A percentile compares a stretch with the other conserved stretches of the same genome.
phyloP scores from a whole-genome alignment of 352 stramenopile genomes.

The Phytopythium litorale region DNA sequence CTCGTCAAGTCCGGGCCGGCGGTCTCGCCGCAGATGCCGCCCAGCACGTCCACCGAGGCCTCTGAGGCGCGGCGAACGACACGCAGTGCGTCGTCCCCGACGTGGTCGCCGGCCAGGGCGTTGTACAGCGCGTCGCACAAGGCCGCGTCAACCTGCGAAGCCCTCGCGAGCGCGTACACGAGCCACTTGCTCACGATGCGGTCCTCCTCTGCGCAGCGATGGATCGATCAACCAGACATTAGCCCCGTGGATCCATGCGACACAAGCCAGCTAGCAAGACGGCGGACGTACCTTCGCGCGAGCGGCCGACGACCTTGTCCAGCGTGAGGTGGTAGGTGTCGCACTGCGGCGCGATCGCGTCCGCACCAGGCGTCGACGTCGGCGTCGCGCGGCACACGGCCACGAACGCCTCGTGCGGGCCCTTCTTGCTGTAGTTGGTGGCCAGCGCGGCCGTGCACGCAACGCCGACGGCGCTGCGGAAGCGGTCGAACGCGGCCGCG shows the following conservation, averaged over 20 bases:
- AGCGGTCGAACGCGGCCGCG: constrained; percentile 26
- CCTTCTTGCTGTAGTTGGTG: constrained; percentile 57
- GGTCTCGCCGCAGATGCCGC: constrained; percentile 20
- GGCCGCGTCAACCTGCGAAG: constrained; percentile 28
- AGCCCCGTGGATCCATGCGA: neutral
- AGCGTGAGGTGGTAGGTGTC: constrained; percentile 62
- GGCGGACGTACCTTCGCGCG: constrained; percentile 20
- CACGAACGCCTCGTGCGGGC: constrained; percentile 65
- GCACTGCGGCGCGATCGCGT: constrained; percentile 22
- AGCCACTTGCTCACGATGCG: constrained; percentile 63
- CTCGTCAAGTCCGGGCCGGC: constrained; percentile 24
- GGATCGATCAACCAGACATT: neutral
- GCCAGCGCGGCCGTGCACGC: constrained; percentile 69
- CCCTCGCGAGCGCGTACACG: constrained; percentile 59
- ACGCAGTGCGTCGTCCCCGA: constrained; percentile 23
- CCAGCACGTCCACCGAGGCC: constrained; percentile 16
- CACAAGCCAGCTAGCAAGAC: neutral
- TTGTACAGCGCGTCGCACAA: constrained; percentile 23
- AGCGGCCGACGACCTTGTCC: constrained; percentile 53
- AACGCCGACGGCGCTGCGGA: constrained; percentile 44
- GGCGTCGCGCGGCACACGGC: constrained; percentile 39
- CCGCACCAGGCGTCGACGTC: neutral
- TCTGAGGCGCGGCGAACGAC: constrained; percentile 10
- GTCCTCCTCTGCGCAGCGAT: constrained; percentile 41
- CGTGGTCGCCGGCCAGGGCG: constrained; percentile 26